phyloP scores from a whole-genome alignment of 371 early-diverging fungal species.

The Rhizomucor pusillus region DNA sequence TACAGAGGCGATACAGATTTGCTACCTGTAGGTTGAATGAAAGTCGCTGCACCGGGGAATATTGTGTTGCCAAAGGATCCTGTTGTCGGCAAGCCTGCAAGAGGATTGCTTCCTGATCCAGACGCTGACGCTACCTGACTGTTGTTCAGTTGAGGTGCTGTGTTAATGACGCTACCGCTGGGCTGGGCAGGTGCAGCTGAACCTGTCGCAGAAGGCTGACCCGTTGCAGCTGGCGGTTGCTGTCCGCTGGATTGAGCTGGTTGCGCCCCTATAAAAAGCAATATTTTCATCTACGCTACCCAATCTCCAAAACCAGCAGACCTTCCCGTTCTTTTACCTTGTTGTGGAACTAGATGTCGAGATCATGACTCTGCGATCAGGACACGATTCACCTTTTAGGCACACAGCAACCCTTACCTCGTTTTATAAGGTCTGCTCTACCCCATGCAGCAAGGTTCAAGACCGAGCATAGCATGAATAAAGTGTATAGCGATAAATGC shows the following conservation, averaged over 20 bases:
- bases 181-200: neutral
- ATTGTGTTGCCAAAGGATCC: conserved; percentile 36
- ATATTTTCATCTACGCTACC: neutral
- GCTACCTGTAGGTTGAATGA: conserved; percentile 37
- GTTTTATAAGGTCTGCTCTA: neutral
- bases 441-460: neutral
- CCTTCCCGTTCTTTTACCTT: neutral
- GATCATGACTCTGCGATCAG: neutral
- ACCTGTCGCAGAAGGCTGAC: neutral
- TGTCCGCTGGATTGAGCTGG: neutral
- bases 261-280: neutral
- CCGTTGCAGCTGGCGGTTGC: neutral
- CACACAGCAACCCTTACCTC: neutral
- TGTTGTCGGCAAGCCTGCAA: conserved; percentile 36
- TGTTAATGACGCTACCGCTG: neutral
- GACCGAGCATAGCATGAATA: neutral
- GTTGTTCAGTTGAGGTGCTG: conserved; percentile 1
- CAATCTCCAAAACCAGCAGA: neutral
- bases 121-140: conserved; percentile 1
- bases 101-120: conserved; percentile 2
- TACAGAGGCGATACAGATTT: conserved; percentile 46
- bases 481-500: neutral
- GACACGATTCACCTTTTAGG: neutral
- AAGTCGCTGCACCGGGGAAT: conserved; percentile 32
- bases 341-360: neutral